Evolutionary conservation across 768 basidiomycete species (phyloP).

Genomic region (Tricholoma flavovirens): DNA sequence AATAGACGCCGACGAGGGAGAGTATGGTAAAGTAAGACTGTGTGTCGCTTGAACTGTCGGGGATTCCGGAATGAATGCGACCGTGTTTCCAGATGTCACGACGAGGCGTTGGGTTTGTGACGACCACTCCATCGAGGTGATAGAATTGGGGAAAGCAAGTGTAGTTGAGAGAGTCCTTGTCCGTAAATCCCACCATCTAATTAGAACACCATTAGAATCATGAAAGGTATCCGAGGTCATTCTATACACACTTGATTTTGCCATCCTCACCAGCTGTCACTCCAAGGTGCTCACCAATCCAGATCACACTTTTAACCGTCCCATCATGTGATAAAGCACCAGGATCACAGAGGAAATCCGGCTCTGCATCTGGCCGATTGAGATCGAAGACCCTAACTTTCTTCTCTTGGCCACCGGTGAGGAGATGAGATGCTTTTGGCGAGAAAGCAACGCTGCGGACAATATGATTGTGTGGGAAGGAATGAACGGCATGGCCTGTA

Average conservation of each 20-base stretch:
- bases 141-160: constrained; percentile 68
- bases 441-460: constrained; percentile 93
- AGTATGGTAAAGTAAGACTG: constrained; percentile 73
- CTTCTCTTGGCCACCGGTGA: constrained; percentile 96
- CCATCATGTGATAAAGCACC: constrained; percentile 75
- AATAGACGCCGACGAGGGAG: constrained; percentile 90
- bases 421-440: constrained; percentile 57
- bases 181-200: constrained; percentile 95
- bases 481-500: constrained; percentile 80
- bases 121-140: constrained; percentile 94
- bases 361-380: constrained; percentile 77
- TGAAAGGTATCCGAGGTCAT: not conserved
- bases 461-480: constrained; percentile 98
- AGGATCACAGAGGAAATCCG: constrained; percentile 66
- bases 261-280: constrained; percentile 94
- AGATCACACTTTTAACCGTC: constrained; percentile 88
- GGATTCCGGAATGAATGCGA: constrained; percentile 82
- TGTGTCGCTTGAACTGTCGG: constrained; percentile 64
- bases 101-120: constrained; percentile 75
- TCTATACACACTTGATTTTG: constrained; percentile 63
- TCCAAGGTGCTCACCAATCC: constrained; percentile 83
- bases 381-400: constrained; percentile 95
- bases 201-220: not conserved
- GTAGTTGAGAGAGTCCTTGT: constrained; percentile 66
- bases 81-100: constrained; percentile 87